Evolutionary conservation across 1,139 yeast genomes (phyloP).

Genomic region (Pichia sp.): DNA sequence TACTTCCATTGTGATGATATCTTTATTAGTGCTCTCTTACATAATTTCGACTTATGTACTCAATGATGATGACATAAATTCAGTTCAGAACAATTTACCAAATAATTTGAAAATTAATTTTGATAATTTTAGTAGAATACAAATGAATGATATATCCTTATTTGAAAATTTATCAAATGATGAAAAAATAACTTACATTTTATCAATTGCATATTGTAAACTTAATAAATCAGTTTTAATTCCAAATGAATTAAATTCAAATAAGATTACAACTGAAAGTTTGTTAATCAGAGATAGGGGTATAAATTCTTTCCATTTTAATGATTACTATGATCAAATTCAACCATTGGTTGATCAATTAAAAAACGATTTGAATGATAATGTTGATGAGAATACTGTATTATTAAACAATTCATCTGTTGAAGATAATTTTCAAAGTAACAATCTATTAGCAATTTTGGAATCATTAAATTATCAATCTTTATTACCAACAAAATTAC

Average conservation of each 20-base stretch:
- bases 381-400: conserved; percentile 7
- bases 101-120: conserved; percentile 1
- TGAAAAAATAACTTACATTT: conserved; percentile 9
- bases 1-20: not conserved
- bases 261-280: conserved; percentile 30
- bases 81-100: not conserved
- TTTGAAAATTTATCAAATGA: conserved; percentile 1
- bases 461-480: conserved; percentile 2
- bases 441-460: conserved; percentile 1
- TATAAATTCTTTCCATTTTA: conserved; percentile 39
- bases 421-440: conserved; percentile 18
- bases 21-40: conserved; percentile 1
- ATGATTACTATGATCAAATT: conserved; percentile 33
- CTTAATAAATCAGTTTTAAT: conserved; percentile 35
- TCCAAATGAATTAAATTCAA: conserved; percentile 31
- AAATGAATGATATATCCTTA: not conserved
- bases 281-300: conserved; percentile 43
- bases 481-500: conserved; percentile 11
- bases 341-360: conserved; percentile 19
- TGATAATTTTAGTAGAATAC: not conserved
- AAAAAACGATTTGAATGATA: conserved; percentile 13
- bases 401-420: not conserved
- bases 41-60: conserved; percentile 1
- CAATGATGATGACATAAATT: conserved; percentile 1
- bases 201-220: conserved; percentile 27